Base-by-base conservation (phyloP, 148 eudicot genomes). In the Selenicereus undatus region DNA sequence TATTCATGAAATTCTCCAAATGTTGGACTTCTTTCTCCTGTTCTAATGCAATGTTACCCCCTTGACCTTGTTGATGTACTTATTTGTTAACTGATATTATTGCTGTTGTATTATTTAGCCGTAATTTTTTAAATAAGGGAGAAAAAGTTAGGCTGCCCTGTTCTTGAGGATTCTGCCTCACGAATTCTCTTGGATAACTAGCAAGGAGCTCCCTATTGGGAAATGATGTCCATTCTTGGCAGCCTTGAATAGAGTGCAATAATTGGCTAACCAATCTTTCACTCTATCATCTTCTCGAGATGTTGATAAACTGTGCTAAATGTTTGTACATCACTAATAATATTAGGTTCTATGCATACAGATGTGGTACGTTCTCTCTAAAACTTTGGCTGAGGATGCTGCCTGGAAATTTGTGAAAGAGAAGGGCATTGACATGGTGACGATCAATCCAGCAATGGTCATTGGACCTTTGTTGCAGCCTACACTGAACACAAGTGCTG, bases 331-430 rank as follows among this genome's bases (percentile, higher is more conserved):
- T 56, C n/a, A 32, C 13, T 26, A 20, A 52, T 35, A 20, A 48
- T 58, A 5, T 74, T 24, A 71, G 35, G 48, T 48, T 80, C 14
- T 70, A 20, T 45, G 20, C 48, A 2, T 54, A 39, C 80, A 88
- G 89, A 50, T 45, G 62, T 88, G 88, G 89, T 89, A 86, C 80
- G 80, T 74, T 22, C 88, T 88, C 26, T 85, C 91, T 43, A 90
- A 90, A 75, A 88, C 89, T 29, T 78, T 90, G 80, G 92, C 90
- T 24, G 92, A 90, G 81, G 90, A 90, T 16, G 91, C 88, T 73
- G 90, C 93, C 5, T 88, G 91, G 91, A 85, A 87, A 50, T 90
- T 86, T 78, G 87, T 66, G 48, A 85, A 84, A 78, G 93, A 88
- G 66, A 88, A 83, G 51, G 86, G 85, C 64, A 78, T 90, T 39